A percentile compares a stretch with the other conserved stretches of the same genome.
These are phyloP conservation scores for Beauveria sp. DNA, from an alignment of 2,329 filamentous ascomycete species.

Conservation along the genomic window DNA sequence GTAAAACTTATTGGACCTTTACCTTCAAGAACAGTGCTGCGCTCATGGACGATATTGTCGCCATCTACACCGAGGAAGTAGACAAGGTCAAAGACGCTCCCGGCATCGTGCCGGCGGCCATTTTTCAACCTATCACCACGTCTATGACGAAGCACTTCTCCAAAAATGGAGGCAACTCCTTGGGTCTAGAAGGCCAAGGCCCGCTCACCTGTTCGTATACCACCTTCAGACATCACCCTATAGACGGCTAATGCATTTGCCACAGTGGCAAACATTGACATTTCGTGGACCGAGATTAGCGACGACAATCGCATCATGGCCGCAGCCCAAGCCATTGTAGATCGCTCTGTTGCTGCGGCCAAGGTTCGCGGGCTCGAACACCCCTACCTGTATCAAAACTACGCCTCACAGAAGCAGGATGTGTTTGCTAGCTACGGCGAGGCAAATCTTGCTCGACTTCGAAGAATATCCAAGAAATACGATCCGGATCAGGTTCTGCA, in stretches of 20 bases:
- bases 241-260: not conserved
- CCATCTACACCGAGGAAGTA: constrained; percentile 18
- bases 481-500: constrained; percentile 30
- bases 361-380: constrained; percentile 25
- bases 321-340: constrained; percentile 19
- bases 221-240: not conserved
- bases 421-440: constrained; percentile 33
- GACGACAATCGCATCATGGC: constrained; percentile 27
- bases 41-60: constrained; percentile 18
- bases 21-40: constrained; percentile 14
- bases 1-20: constrained; percentile 18
- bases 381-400: constrained; percentile 38
- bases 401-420: constrained; percentile 33
- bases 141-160: constrained; percentile 26
- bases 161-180: constrained; percentile 26
- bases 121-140: constrained; percentile 34
- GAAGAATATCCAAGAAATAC: constrained; percentile 25
- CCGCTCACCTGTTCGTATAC: constrained; percentile 16
- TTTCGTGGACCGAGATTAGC: constrained; percentile 20
- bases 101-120: constrained; percentile 21
- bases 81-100: constrained; percentile 15
- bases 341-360: constrained; percentile 21
- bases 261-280: constrained; percentile 17
- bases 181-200: constrained; percentile 21
- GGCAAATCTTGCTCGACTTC: constrained; percentile 27